Evolutionary conservation across 768 basidiomycete species (phyloP).

Genomic region (Amanita brunnescens): DNA sequence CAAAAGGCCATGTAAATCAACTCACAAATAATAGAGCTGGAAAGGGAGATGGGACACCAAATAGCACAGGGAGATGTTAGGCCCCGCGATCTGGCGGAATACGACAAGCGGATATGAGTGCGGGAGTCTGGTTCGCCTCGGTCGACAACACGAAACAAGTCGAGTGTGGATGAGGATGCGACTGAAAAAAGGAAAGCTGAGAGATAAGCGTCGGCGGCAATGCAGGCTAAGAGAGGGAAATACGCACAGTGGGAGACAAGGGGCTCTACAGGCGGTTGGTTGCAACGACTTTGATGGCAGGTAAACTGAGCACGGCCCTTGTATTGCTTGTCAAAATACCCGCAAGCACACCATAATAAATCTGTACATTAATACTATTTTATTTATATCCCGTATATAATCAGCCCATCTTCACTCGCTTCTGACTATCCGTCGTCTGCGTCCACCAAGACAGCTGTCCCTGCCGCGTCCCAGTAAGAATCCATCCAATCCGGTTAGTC

Average conservation of each 20-base stretch:
- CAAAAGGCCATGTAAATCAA: neutral
- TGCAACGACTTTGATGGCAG: conserved; percentile 36
- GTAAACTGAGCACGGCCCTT: conserved; percentile 26
- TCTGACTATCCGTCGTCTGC: conserved; percentile 14
- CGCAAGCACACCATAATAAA: conserved; percentile 20
- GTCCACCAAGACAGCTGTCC: conserved; percentile 56
- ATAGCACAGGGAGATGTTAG: neutral
- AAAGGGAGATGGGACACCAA: neutral
- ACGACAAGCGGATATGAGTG: conserved; percentile 17
- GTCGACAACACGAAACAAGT: neutral
- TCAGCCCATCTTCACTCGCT: conserved; percentile 5
- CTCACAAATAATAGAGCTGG: neutral
- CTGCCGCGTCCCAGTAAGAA: conserved; percentile 49
- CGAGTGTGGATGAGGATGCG: conserved; percentile 4
- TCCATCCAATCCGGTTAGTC: conserved; percentile 28
- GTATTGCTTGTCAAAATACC: conserved; percentile 29
- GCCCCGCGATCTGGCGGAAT: conserved; percentile 6
- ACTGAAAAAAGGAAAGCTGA: neutral
- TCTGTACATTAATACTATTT: neutral
- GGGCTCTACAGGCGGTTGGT: conserved; percentile 28
- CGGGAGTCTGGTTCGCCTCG: conserved; percentile 18
- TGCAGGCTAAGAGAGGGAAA: conserved; percentile 3
- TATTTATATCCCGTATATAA: neutral
- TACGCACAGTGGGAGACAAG: conserved; percentile 14
- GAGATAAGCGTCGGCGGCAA: neutral